These are phyloP conservation scores for Zygoascus biomembranicola DNA, from an alignment of 805 yeast species.

Conservation along the genomic window DNA sequence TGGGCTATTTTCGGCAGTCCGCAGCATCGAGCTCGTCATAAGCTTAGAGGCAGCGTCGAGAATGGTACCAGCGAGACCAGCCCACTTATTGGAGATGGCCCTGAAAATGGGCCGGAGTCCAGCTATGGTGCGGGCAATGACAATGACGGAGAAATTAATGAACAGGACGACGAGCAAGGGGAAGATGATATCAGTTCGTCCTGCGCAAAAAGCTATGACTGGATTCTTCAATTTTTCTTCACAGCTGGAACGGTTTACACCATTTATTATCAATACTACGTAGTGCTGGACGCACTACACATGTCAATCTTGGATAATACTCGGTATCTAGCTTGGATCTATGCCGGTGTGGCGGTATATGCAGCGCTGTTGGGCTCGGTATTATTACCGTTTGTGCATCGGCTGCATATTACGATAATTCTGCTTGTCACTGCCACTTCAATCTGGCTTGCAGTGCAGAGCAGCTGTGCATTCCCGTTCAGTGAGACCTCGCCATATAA, in stretches of 20 bases:
- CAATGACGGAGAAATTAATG: neutral
- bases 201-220: slow-evolving; percentile 47
- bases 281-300: slow-evolving; percentile 54
- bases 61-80: neutral
- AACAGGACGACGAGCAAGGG: neutral
- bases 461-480: slow-evolving; percentile 46
- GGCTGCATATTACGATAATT: slow-evolving; percentile 47
- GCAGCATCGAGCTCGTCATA: neutral
- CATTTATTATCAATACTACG: slow-evolving; percentile 45
- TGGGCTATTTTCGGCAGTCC: slow-evolving; percentile 27
- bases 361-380: slow-evolving; percentile 40
- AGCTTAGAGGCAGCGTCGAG: neutral
- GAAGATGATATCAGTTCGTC: neutral
- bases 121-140: neutral
- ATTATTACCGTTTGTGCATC: slow-evolving; percentile 60
- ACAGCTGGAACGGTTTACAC: slow-evolving; percentile 52
- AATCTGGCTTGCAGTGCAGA: slow-evolving; percentile 29
- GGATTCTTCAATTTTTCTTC: slow-evolving; percentile 67
- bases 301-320: slow-evolving; percentile 66
- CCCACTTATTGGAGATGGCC: neutral
- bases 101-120: neutral
- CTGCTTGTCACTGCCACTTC: slow-evolving; percentile 33
- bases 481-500: slow-evolving; percentile 58
- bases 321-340: slow-evolving; percentile 34
- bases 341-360: slow-evolving; percentile 28